A percentile compares a stretch with the other conserved stretches of the same genome.
Conservation (phyloP, 2,329 filamentous ascomycete species). For the Colletotrichum lindemuthianum region DNA sequence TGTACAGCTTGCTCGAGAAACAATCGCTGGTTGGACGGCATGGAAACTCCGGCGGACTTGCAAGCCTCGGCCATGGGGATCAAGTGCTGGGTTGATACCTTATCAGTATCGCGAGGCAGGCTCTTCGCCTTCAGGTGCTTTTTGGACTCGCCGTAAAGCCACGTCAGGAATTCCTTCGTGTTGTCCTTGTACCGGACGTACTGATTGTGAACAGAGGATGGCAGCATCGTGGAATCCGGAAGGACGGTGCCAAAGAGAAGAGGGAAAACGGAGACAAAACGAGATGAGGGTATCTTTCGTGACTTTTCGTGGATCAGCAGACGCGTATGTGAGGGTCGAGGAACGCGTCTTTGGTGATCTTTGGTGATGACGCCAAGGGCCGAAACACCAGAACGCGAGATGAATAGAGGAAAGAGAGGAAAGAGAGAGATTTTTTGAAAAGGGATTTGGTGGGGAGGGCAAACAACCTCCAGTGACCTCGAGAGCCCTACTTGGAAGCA, state of each 20-base stretch:
- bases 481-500: no score
- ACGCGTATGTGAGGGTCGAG: no score
- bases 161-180: not conserved
- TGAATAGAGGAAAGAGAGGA: no score
- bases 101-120: not conserved
- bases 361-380: no score
- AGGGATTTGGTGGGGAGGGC: no score
- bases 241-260: not conserved
- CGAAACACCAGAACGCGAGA: no score
- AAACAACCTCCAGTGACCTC: no score
- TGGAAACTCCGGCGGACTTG: not conserved
- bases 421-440: no score
- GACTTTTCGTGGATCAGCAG: not conserved
- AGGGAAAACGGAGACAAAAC: no score
- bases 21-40: not conserved
- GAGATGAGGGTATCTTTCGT: not conserved
- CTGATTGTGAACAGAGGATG: not conserved
- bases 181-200: not conserved
- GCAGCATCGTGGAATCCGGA: not conserved
- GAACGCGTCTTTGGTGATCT: no score
- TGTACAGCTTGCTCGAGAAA: constrained; percentile 2
- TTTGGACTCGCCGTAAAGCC: not conserved
- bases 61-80: constrained; percentile 4
- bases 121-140: not conserved
- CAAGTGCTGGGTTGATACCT: not conserved